A percentile compares a stretch with the other conserved stretches of the same genome.
These are phyloP conservation scores for Kuraishia cidri DNA, from an alignment of 805 yeast species.

Conservation along the genomic window DNA sequence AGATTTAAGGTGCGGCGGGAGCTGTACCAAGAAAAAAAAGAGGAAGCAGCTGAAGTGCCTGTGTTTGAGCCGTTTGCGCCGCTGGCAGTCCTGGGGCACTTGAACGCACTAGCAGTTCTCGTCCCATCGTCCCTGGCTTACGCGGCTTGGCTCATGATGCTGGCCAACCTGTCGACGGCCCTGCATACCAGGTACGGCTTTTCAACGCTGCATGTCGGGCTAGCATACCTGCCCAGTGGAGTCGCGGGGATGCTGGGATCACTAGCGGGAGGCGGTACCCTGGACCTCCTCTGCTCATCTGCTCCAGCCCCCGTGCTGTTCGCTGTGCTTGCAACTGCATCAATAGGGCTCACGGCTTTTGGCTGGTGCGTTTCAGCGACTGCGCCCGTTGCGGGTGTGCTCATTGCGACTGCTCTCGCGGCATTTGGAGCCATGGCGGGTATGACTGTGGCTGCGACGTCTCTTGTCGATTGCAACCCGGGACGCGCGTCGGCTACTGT, in stretches of 20 bases:
- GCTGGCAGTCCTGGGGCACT: slow-evolving; percentile 29
- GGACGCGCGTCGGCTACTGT: slow-evolving; percentile 63
- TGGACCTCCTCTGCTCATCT: slow-evolving; percentile 50
- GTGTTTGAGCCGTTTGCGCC: slow-evolving; percentile 17
- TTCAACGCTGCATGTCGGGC: slow-evolving; percentile 44
- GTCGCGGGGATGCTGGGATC: slow-evolving; percentile 51
- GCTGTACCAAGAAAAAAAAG: not conserved
- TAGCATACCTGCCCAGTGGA: slow-evolving; percentile 61
- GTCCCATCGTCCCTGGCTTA: slow-evolving; percentile 51
- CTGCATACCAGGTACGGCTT: slow-evolving; percentile 37
- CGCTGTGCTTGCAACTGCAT: slow-evolving; percentile 26
- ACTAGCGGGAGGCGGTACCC: slow-evolving; percentile 38
- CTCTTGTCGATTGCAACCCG: slow-evolving; percentile 74
- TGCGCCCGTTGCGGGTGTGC: slow-evolving; percentile 41
- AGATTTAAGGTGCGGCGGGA: not conserved
- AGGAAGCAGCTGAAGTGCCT: not conserved
- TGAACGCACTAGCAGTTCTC: slow-evolving; percentile 36
- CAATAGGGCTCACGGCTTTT: no score
- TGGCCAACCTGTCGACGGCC: slow-evolving; percentile 50
- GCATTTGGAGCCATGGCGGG: slow-evolving; percentile 47
- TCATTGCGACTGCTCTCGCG: no score
- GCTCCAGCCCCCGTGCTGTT: slow-evolving; percentile 29
- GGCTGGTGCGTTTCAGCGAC: slow-evolving; percentile 65
- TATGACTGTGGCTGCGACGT: slow-evolving; percentile 53
- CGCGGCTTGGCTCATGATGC: slow-evolving; percentile 52